Evolutionary conservation across 2,329 filamentous ascomycete species (phyloP).

Genomic region (Alternaria ventricosa): DNA sequence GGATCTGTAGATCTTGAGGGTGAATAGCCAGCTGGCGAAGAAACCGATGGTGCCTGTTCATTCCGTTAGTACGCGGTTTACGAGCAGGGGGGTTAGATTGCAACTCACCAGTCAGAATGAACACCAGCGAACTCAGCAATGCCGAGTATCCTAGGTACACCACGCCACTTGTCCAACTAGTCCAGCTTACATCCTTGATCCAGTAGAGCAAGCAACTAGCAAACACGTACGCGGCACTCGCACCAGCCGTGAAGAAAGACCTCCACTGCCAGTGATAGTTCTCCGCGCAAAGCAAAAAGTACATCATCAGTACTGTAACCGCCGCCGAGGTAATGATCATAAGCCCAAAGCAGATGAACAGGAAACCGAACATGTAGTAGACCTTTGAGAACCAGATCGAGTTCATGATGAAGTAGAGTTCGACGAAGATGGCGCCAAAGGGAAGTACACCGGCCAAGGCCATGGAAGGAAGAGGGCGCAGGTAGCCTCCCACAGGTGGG

Average conservation of each 20-base stretch:
- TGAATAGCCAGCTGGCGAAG: constrained; percentile 93
- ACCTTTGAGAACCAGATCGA: constrained; percentile 98
- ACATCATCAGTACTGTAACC: constrained; percentile 91
- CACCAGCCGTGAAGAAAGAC: constrained; percentile 88
- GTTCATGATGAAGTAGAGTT: constrained; percentile 99
- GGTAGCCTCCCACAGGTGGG: constrained; percentile 80
- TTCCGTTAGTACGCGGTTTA: constrained; percentile 12
- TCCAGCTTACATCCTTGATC: constrained; percentile 84
- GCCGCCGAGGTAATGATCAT: constrained; percentile 96
- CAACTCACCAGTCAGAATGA: constrained; percentile 85
- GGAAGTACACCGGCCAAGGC: constrained; percentile 90
- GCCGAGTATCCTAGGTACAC: constrained; percentile 93
- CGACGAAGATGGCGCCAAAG: constrained; percentile 96
- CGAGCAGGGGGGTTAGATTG: not conserved
- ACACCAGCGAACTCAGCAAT: constrained; percentile 88
- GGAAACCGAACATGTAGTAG: constrained; percentile 99
- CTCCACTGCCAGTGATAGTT: constrained; percentile 99
- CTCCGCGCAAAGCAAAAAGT: constrained; percentile 93
- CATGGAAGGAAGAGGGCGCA: constrained; percentile 87
- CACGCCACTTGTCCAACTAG: constrained; percentile 83
- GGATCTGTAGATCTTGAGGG: constrained; percentile 92
- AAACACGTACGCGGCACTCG: constrained; percentile 91
- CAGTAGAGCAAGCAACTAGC: constrained; percentile 90
- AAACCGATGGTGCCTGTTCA: constrained; percentile 86
- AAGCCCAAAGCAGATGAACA: constrained; percentile 95